Evolutionary conservation across 108 stramenopile species (phyloP), one percentile per base, ranked within the genome.

Genomic region (Discostella stelligeroides): DNA sequence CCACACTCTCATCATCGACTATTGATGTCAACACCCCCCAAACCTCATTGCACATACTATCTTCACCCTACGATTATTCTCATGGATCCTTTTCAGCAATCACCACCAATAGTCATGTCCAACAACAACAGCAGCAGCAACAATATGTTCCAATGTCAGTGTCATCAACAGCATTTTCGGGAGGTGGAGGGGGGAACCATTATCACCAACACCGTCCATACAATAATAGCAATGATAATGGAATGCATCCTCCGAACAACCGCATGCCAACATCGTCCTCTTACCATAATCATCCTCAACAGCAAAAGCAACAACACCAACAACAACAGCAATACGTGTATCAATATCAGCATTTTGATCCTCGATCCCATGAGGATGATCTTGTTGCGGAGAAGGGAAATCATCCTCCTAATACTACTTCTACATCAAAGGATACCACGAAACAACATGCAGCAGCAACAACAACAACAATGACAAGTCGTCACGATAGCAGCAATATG

Each of bases 281-380:
- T 7, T 30, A 15, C 39, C 17, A 27, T 20, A 2, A 15, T 7
- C 61, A 62, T 62, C 34, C 29, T 7, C 15, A 14, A 25, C 38
- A 21, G 2, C 28, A 28, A 28, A 28, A 28, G 55, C 27, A 42
- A 24, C 63, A 37, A 51, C 60, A 56, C 34, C 57, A 46, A 46
- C 29, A 9, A 18, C 27, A 11, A 41, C 63, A 49, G 54, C 65
- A 15, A 38, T 46, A 29, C 61, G 23, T 24, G 45, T 63, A 42
- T 41, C 54, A 46, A 21, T 65, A 65, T 51, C 39, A 57, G 72
- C 70, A 62, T 49, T 53, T 39, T 25, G 64, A 65, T 56, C 56
- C 41, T 38, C 42, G 57, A 37, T 58, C 57, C 17, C 57, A 58
- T 37, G 39, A 34, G 38, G 57, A 58, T 34, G 53, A 28, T 4